These are phyloP conservation scores for Centrapalus pauciflorus DNA, from an alignment of 129 eudicot genomes.

Conservation along the genomic window DNA sequence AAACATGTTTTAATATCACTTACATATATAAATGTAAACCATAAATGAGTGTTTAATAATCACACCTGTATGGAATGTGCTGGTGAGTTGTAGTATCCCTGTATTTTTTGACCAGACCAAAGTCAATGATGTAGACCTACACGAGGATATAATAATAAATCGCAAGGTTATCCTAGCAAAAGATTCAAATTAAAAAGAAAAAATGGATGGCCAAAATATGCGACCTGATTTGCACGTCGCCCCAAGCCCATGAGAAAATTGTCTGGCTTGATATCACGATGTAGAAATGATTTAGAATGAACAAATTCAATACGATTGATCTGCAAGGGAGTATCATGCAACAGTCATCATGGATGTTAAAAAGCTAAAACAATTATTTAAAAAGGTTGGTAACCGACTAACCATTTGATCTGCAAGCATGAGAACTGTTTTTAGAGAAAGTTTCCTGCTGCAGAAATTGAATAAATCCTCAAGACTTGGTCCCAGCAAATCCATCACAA, in stretches of 20 bases:
- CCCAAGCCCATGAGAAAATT: constrained; percentile 95
- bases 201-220: not conserved
- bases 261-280: constrained; percentile 94
- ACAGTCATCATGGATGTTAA: not conserved
- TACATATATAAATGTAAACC: not conserved
- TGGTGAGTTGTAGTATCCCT: constrained; percentile 82
- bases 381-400: not conserved
- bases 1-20: not conserved
- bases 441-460: constrained; percentile 82
- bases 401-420: constrained; percentile 99
- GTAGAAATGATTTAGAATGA: constrained; percentile 84
- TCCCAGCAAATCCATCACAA: constrained; percentile 92
- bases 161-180: not conserved
- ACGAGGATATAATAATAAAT: constrained; percentile 9
- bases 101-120: constrained; percentile 88
- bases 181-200: not conserved
- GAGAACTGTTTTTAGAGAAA: constrained; percentile 84
- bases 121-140: constrained; percentile 84
- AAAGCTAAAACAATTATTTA: not conserved
- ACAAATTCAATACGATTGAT: constrained; percentile 86
- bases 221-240: constrained; percentile 89
- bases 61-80: constrained; percentile 93
- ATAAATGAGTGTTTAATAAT: not conserved
- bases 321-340: constrained; percentile 33
- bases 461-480: constrained; percentile 94